phyloP scores from a whole-genome alignment of 345 rosid genomes.

The Eucalyptus rudis region DNA sequence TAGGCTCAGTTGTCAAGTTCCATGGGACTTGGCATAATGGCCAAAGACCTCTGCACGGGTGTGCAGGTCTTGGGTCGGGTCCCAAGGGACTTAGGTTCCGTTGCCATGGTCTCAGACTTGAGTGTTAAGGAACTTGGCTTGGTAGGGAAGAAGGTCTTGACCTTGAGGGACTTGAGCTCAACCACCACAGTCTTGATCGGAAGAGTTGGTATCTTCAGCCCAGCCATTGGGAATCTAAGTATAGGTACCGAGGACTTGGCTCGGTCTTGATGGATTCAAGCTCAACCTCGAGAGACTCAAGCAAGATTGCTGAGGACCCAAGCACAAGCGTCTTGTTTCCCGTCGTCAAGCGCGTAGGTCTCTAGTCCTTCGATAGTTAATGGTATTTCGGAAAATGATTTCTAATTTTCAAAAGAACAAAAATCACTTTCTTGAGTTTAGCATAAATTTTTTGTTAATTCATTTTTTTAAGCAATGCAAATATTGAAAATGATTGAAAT shows the following conservation, averaged over 20 bases:
- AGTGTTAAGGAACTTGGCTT: background rate
- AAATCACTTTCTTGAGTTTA: background rate
- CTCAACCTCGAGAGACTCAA: background rate
- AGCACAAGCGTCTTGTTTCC: background rate
- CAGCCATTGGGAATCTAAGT: background rate
- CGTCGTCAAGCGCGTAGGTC: background rate
- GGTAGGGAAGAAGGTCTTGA: background rate
- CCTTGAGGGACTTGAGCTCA: background rate
- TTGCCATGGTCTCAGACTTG: background rate
- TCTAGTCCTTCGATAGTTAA: background rate
- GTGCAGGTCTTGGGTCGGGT: background rate
- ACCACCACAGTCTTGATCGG: fast-evolving
- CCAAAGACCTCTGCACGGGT: background rate
- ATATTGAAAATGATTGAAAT: background rate
- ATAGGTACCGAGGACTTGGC: background rate
- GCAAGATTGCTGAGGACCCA: background rate
- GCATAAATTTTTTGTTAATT: background rate
- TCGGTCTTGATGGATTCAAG: background rate
- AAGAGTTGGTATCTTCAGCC: background rate
- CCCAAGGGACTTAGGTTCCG: background rate
- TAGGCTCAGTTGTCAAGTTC: background rate
- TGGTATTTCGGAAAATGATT: background rate
- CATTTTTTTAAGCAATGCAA: background rate
- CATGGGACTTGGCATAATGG: background rate
- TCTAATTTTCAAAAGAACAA: background rate